Base-by-base conservation (phyloP, 495 filamentous ascomycete genomes). In the Lepraria neglecta region DNA sequence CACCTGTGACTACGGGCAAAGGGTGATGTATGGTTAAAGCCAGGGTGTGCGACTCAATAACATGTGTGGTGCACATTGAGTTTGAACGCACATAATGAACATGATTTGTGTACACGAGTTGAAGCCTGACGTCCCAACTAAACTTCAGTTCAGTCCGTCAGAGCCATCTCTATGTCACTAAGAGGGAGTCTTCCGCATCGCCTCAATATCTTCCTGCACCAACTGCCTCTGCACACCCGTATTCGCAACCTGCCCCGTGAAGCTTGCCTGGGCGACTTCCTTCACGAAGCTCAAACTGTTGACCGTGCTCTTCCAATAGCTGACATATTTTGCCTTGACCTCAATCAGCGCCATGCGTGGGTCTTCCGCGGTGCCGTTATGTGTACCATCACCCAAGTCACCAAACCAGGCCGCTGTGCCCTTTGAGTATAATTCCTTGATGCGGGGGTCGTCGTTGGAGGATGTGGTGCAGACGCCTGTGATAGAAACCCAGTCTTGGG, bases 301-400 rank as follows among this genome's bases (percentile, higher is more conserved):
- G 3, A 65, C 62, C 19, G 64, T 70, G 30, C 35, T 46, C 46
- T 70, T 67, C 68, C 68, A 70, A 43, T 70, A 69, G 15, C 59
- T 59, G 10, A 70, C 62, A 51, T 70, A 67, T 46, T 70, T 76
- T 33, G 82, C 79, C 74, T 80, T 81, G 35, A 91, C 81, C 58
- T 80, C 80, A 56, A 92, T 88, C 48, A 91, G 67, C 30, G 77
- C 81, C 69, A 77, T 75, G 6, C 76, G 54, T 24, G 76, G 76
- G 61, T 78, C 76, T 4, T 76, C 69, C 0, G 70, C 54, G 9
- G 53, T 66, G 3, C 73, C 76, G 48, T 63, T 69, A 48, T 78
- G 76, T 45, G 67, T 68, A 28, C 76, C 76, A 64, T 77, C 76
- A 5, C 73, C 73, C 33, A 78, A 58, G 64, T 78, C 75, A 6